Evolutionary conservation across 352 stramenopile genomes (phyloP).

Genomic region (Phytophthora tubulina): DNA sequence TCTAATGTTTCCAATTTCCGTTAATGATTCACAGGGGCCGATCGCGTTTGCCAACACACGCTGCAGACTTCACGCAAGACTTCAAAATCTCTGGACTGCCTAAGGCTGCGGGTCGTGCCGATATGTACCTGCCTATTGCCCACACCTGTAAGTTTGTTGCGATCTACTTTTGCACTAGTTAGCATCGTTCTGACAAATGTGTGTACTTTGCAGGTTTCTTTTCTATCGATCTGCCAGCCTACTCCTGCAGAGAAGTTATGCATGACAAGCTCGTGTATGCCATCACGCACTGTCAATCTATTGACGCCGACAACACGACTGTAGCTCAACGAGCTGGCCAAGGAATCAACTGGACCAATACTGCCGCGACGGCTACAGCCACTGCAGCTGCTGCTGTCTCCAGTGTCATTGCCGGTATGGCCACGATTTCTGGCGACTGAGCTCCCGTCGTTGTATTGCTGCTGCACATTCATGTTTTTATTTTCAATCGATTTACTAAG

Average conservation of each 20-base stretch:
- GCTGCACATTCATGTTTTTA: constrained; percentile 30
- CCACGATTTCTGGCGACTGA: constrained; percentile 38
- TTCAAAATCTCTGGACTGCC: constrained; percentile 91
- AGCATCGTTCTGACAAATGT: constrained; percentile 18
- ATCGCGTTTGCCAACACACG: constrained; percentile 91
- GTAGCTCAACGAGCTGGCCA: constrained; percentile 89
- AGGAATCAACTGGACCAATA: constrained; percentile 86
- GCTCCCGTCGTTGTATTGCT: constrained; percentile 4
- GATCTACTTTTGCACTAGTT: background rate
- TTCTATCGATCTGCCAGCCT: constrained; percentile 87
- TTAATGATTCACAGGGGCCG: constrained; percentile 56
- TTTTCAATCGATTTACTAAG: constrained; percentile 17
- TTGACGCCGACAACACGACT: constrained; percentile 90
- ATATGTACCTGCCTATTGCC: constrained; percentile 88
- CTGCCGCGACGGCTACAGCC: constrained; percentile 41
- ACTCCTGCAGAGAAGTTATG: constrained; percentile 83
- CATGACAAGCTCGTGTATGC: constrained; percentile 87
- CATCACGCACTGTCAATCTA: constrained; percentile 90
- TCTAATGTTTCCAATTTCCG: constrained; percentile 20
- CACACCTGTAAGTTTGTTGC: constrained; percentile 75
- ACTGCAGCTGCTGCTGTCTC: constrained; percentile 68
- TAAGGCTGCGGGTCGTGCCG: constrained; percentile 73
- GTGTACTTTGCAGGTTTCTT: constrained; percentile 73
- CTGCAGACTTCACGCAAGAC: constrained; percentile 90
- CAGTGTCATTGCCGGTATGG: constrained; percentile 69